Evolutionary conservation across 176 grass and related monocot genomes (phyloP).

Genomic region (Paspalum notatum): DNA sequence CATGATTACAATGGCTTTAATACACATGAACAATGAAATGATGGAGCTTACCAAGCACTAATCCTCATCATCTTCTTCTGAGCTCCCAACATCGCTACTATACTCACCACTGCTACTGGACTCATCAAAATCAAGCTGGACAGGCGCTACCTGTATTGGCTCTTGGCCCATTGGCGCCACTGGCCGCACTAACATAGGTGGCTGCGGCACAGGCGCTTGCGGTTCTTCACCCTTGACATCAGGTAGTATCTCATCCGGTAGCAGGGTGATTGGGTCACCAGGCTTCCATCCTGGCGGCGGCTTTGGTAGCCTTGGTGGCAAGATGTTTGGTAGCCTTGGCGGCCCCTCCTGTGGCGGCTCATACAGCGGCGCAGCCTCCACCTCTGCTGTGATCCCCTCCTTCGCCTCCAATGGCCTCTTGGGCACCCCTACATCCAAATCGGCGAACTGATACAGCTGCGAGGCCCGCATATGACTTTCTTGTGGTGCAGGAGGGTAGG

Average conservation of each 20-base stretch:
- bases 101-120: constrained; percentile 89
- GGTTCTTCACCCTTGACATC: constrained; percentile 60
- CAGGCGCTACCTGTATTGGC: constrained; percentile 63
- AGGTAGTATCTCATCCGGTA: constrained; percentile 50
- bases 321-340: constrained; percentile 58
- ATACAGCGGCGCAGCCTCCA: constrained; percentile 46
- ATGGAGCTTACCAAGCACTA: constrained; percentile 52
- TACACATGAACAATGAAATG: constrained; percentile 29
- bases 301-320: constrained; percentile 56
- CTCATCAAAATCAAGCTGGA: constrained; percentile 82
- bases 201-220: constrained; percentile 33
- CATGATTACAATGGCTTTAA: not conserved
- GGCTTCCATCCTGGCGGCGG: constrained; percentile 94
- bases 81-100: constrained; percentile 83
- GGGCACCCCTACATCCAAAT: constrained; percentile 85
- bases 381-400: constrained; percentile 47
- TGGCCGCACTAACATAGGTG: constrained; percentile 21
- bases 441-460: constrained; percentile 73
- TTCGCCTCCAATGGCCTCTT: constrained; percentile 73
- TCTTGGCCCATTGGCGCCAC: constrained; percentile 39
- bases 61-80: constrained; percentile 96
- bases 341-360: constrained; percentile 61
- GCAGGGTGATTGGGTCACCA: constrained; percentile 74
- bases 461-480: constrained; percentile 89
- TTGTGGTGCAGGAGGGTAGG: constrained; percentile 85